Evolutionary conservation across 2,329 filamentous ascomycete species (phyloP).

Genomic region (Hypoxylon sp.): DNA sequence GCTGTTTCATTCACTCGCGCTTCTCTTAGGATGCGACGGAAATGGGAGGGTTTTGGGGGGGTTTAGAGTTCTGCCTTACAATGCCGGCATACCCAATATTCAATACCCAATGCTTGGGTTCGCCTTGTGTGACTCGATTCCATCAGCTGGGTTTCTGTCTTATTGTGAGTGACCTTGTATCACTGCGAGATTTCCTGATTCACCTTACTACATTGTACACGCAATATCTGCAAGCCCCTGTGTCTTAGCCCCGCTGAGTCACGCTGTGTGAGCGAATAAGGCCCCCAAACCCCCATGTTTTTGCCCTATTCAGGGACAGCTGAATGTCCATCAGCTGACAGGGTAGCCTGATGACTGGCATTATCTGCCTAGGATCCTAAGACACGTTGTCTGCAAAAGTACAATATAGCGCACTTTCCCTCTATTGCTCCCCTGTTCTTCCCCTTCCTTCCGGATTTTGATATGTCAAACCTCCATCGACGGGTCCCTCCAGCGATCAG

Average conservation of each 20-base stretch:
- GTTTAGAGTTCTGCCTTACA: conserved; percentile 14
- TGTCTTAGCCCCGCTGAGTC: conserved; percentile 30
- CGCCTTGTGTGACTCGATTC: conserved; percentile 25
- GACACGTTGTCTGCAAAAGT: conserved; percentile 2
- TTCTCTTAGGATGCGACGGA: conserved; percentile 1
- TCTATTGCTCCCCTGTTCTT: conserved; percentile 17
- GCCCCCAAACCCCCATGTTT: conserved; percentile 19
- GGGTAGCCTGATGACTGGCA: conserved; percentile 37
- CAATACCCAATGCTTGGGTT: conserved; percentile 12
- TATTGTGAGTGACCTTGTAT: conserved; percentile 9
- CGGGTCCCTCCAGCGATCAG: conserved; percentile 41
- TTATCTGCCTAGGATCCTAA: conserved; percentile 20
- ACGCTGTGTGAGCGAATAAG: conserved; percentile 37
- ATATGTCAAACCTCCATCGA: conserved; percentile 48
- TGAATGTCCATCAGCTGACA: conserved; percentile 35
- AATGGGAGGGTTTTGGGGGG: no score
- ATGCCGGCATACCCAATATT: conserved; percentile 1
- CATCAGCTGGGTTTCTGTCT: conserved; percentile 14
- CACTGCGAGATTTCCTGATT: conserved; percentile 13
- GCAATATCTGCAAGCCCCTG: conserved; percentile 21
- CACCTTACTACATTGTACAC: conserved; percentile 16
- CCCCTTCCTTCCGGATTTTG: conserved; percentile 17
- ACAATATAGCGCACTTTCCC: conserved; percentile 22
- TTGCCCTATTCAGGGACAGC: conserved; percentile 29
- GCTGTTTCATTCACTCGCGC: conserved; percentile 5